Evolutionary conservation across 2,329 filamentous ascomycete species (phyloP).

Genomic region (Trichoderma atrobrunneum): DNA sequence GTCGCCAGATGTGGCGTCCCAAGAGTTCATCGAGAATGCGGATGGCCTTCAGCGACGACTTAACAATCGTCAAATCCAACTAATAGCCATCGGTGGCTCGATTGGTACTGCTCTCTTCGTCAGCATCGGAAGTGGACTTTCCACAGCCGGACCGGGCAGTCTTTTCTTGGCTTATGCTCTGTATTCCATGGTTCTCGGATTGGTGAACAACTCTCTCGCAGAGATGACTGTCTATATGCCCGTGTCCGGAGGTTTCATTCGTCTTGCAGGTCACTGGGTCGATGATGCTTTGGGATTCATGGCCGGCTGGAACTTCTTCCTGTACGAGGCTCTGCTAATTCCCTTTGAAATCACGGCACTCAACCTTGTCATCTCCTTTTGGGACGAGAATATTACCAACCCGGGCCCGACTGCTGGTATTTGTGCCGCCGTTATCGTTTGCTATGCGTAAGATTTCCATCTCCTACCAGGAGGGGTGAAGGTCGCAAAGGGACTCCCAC

Average conservation of each 20-base stretch:
- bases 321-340: conserved; percentile 44
- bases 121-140: conserved; percentile 56
- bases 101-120: conserved; percentile 60
- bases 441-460: conserved; percentile 52
- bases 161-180: conserved; percentile 58
- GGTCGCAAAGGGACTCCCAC: neutral
- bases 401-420: conserved; percentile 66
- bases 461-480: neutral
- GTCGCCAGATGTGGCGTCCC: conserved; percentile 25
- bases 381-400: conserved; percentile 46
- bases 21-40: conserved; percentile 31
- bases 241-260: conserved; percentile 61
- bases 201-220: conserved; percentile 64
- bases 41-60: conserved; percentile 47
- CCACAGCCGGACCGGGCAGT: conserved; percentile 44
- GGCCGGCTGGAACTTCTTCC: conserved; percentile 45
- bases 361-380: conserved; percentile 43
- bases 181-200: conserved; percentile 54
- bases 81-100: conserved; percentile 57
- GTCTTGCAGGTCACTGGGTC: conserved; percentile 62
- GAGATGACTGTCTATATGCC: conserved; percentile 65
- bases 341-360: conserved; percentile 44
- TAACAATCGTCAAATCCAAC: conserved; percentile 55
- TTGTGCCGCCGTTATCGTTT: conserved; percentile 53
- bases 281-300: conserved; percentile 63